Conservation (phyloP, 306 rosid genomes). For the Sophora flavescens region DNA sequence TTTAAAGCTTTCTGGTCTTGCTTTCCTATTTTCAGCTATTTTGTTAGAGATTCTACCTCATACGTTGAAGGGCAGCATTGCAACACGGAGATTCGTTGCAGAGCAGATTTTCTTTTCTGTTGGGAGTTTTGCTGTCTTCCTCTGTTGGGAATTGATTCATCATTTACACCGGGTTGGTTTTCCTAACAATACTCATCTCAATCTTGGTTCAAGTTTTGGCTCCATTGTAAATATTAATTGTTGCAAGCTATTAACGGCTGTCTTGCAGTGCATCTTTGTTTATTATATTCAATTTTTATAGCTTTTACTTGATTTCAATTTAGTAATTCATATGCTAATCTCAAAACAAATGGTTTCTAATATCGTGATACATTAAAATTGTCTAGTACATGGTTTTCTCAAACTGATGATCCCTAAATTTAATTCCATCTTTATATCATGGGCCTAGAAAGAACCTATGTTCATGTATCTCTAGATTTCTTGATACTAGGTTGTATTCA, state of each 20-base stretch:
- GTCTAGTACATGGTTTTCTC: neutral
- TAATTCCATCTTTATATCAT: neutral
- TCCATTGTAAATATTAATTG: constrained; percentile 4
- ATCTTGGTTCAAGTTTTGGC: constrained; percentile 8
- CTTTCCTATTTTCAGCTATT: constrained; percentile 61
- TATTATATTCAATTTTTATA: neutral
- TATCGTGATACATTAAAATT: neutral
- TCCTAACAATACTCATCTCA: neutral
- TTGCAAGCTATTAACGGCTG: neutral
- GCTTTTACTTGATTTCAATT: constrained; percentile 21
- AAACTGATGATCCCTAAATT: neutral
- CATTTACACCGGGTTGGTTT: constrained; percentile 81
- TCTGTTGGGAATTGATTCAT: constrained; percentile 90
- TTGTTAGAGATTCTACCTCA: constrained; percentile 62
- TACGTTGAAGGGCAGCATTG: constrained; percentile 48
- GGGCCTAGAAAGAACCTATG: neutral
- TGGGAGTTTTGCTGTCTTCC: constrained; percentile 71
- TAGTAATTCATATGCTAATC: neutral
- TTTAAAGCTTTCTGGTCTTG: constrained; percentile 71
- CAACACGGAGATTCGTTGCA: constrained; percentile 47
- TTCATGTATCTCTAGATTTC: neutral
- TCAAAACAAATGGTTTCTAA: constrained; percentile 10
- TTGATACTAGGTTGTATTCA: neutral
- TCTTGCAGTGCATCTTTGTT: constrained; percentile 27
- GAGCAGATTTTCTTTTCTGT: constrained; percentile 62